A percentile compares a stretch with the other conserved stretches of the same genome.
These are phyloP conservation scores for Tephrocybe sp. DNA, from an alignment of 768 basidiomycete genomes.

Conservation along the genomic window DNA sequence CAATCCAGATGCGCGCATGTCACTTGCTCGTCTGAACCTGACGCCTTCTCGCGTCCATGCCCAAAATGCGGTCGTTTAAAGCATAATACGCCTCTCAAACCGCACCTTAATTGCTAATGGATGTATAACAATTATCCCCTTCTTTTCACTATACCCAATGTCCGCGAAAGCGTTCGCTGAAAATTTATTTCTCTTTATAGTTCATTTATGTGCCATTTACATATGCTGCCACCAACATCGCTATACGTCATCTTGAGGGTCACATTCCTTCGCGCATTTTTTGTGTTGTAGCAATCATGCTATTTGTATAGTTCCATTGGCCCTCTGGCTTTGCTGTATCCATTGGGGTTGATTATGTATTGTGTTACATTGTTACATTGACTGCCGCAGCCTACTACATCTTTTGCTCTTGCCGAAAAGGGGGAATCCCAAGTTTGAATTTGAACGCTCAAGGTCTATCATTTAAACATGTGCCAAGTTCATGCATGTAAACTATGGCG, in stretches of 20 bases:
- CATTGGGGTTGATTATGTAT: slow-evolving; percentile 9
- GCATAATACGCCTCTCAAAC: slow-evolving; percentile 15
- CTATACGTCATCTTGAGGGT: slow-evolving; percentile 4
- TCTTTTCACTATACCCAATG: neutral
- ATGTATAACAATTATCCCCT: slow-evolving; percentile 3
- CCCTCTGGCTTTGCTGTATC: slow-evolving; percentile 13
- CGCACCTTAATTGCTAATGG: slow-evolving; percentile 15
- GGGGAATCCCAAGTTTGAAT: too few relatives aligned
- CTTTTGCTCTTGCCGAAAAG: neutral
- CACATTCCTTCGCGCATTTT: slow-evolving; percentile 10
- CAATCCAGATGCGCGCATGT: slow-evolving; percentile 57
- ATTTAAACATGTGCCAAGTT: slow-evolving; percentile 1
- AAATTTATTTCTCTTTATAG: neutral
- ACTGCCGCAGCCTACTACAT: neutral
- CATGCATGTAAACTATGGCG: neutral
- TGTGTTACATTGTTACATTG: neutral
- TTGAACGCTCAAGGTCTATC: slow-evolving; percentile 3
- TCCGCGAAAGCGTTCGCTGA: neutral
- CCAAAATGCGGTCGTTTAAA: slow-evolving; percentile 36
- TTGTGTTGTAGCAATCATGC: slow-evolving; percentile 13
- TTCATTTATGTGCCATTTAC: slow-evolving; percentile 16
- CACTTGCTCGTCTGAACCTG: slow-evolving; percentile 49
- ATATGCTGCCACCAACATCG: slow-evolving; percentile 5
- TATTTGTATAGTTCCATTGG: slow-evolving; percentile 10
- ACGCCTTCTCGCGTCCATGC: slow-evolving; percentile 43